phyloP scores from a whole-genome alignment of 139 green algal genomes.

The Picocystis salinarum region DNA sequence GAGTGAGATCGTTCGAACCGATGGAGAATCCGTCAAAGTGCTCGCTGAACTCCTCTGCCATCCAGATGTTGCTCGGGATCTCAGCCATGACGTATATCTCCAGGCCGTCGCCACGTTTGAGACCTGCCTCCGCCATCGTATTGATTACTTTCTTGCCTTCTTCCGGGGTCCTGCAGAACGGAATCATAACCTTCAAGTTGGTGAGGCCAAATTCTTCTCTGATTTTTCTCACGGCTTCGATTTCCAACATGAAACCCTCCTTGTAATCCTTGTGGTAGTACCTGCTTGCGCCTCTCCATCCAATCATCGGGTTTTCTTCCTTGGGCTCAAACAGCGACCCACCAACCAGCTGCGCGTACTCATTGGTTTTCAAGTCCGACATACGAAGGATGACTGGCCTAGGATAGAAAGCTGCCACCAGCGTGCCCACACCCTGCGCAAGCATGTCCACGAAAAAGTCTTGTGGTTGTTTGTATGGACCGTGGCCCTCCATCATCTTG shows the following conservation, averaged over 20 bases:
- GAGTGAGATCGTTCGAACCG: slow-evolving; percentile 11
- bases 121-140: slow-evolving; percentile 1
- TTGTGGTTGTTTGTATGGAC: no score
- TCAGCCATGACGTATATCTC: slow-evolving; percentile 7
- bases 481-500: no score
- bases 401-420: slow-evolving; percentile 10
- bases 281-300: slow-evolving; percentile 4
- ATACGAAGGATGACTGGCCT: slow-evolving; percentile 8
- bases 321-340: slow-evolving; percentile 4
- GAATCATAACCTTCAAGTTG: slow-evolving; percentile 6
- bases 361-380: slow-evolving; percentile 11
- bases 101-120: slow-evolving; percentile 2
- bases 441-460: slow-evolving; percentile 9
- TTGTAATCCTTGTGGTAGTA: slow-evolving; percentile 4
- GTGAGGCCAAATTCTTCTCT: slow-evolving; percentile 3
- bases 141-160: background rate
- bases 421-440: slow-evolving; percentile 2
- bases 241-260: slow-evolving; percentile 4
- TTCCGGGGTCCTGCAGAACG: background rate
- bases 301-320: slow-evolving; percentile 14
- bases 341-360: slow-evolving; percentile 8
- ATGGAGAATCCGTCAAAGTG: slow-evolving; percentile 12
- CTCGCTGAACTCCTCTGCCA: slow-evolving; percentile 6
- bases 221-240: slow-evolving; percentile 2
- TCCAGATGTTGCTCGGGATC: background rate